These are phyloP conservation scores for Phanerochaete carnosa DNA, from an alignment of 768 basidiomycete species.

Conservation along the genomic window DNA sequence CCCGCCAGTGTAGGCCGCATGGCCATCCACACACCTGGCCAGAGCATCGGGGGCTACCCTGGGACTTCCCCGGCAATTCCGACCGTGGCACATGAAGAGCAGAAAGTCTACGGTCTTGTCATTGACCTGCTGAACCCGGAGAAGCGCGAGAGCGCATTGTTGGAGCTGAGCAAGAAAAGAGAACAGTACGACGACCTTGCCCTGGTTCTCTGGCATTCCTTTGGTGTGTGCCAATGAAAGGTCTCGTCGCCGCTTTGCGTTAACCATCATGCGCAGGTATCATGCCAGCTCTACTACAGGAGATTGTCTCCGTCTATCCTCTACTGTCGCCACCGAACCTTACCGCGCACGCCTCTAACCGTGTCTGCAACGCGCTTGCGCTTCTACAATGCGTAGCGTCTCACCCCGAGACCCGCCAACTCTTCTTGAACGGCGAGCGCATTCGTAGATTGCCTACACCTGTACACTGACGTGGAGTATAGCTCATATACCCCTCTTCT, in stretches of 20 bases:
- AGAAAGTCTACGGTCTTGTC: constrained; percentile 88
- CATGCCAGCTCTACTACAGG: constrained; percentile 95
- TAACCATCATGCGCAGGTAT: constrained; percentile 54
- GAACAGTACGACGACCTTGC: constrained; percentile 99
- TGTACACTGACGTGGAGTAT: neutral
- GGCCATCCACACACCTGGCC: constrained; percentile 51
- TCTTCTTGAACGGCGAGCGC: constrained; percentile 84
- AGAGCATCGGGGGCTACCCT: constrained; percentile 26
- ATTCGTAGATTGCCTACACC: neutral
- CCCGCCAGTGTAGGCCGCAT: constrained; percentile 55
- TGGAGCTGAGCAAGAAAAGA: constrained; percentile 97
- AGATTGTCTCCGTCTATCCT: constrained; percentile 98
- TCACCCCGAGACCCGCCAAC: constrained; percentile 91
- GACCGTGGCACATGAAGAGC: constrained; percentile 46
- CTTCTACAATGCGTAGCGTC: constrained; percentile 98
- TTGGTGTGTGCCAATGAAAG: constrained; percentile 51
- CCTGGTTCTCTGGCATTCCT: constrained; percentile 96
- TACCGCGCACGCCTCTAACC: constrained; percentile 96
- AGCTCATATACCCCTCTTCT: constrained; percentile 94
- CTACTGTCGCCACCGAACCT: constrained; percentile 92
- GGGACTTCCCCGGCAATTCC: constrained; percentile 10
- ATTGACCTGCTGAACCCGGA: constrained; percentile 81
- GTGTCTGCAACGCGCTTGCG: constrained; percentile 98
- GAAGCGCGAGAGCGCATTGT: constrained; percentile 83
- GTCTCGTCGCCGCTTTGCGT: neutral